Evolutionary conservation across 371 early-diverging fungal genomes (phyloP).

Genomic region (Lichtheimia corymbifera): DNA sequence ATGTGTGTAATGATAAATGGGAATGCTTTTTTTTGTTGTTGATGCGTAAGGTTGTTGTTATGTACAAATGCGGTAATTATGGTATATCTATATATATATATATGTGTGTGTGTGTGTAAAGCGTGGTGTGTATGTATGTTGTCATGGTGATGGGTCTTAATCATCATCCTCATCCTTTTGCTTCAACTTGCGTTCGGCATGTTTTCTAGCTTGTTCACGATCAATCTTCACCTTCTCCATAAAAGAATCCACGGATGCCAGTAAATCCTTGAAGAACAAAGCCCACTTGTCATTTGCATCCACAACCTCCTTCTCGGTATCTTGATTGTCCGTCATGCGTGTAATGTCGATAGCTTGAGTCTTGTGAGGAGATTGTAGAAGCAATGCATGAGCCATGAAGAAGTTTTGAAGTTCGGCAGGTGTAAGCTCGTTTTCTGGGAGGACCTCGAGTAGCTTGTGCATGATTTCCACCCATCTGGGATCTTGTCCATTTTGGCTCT

Average conservation of each 20-base stretch:
- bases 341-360: slow-evolving; percentile 4
- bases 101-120: too few species aligned
- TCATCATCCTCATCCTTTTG: background rate
- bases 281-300: too few species aligned
- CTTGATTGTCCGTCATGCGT: slow-evolving; percentile 8
- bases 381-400: slow-evolving; percentile 25
- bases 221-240: slow-evolving; percentile 24
- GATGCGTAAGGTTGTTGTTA: too few species aligned
- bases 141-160: too few species aligned
- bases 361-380: background rate
- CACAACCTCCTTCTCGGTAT: background rate
- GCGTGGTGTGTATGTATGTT: too few species aligned
- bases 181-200: slow-evolving; percentile 6
- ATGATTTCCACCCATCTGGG: slow-evolving; percentile 1
- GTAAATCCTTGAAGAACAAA: slow-evolving; percentile 10
- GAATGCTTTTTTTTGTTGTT: too few species aligned
- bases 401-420: slow-evolving; percentile 51
- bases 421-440: slow-evolving; percentile 36
- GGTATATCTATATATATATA: too few species aligned
- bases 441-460: slow-evolving; percentile 14
- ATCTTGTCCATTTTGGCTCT: background rate
- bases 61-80: too few species aligned
- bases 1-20: too few species aligned
- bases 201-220: slow-evolving; percentile 29
- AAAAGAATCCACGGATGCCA: slow-evolving; percentile 23